A percentile compares a stretch with the other conserved stretches of the same genome.
These are phyloP conservation scores for Alternaria hordeiaustralica DNA, from an alignment of 2,329 filamentous ascomycete species.

Conservation along the genomic window DNA sequence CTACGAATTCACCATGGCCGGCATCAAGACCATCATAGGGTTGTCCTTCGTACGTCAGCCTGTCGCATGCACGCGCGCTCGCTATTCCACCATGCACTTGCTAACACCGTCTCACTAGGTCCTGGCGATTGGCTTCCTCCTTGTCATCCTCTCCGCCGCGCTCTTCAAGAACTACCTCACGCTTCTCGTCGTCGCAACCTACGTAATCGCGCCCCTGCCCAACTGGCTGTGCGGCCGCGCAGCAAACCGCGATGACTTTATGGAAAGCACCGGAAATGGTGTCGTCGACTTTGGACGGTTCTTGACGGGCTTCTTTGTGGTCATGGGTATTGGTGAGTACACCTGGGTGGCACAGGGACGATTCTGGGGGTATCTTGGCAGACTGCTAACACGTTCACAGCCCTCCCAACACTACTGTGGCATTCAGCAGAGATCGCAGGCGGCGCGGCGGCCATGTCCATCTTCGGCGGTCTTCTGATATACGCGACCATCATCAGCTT, in stretches of 20 bases:
- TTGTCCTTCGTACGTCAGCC: slow-evolving; percentile 81
- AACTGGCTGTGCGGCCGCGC: slow-evolving; percentile 95
- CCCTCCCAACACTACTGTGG: slow-evolving; percentile 84
- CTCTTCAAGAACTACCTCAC: slow-evolving; percentile 95
- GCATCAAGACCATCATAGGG: slow-evolving; percentile 98
- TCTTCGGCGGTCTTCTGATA: slow-evolving; percentile 89
- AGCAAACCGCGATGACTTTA: slow-evolving; percentile 93
- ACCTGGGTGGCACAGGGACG: not conserved
- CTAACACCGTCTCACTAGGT: slow-evolving; percentile 58
- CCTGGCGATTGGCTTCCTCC: slow-evolving; percentile 96
- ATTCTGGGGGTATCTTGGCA: not conserved
- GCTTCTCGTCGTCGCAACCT: slow-evolving; percentile 93
- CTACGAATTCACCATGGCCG: slow-evolving; percentile 66
- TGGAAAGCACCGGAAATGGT: slow-evolving; percentile 80
- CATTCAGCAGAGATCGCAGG: slow-evolving; percentile 83
- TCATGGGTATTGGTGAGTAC: slow-evolving; percentile 93
- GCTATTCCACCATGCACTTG: not conserved
- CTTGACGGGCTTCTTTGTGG: slow-evolving; percentile 90
- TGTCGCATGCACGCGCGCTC: slow-evolving; percentile 21
- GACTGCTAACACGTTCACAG: slow-evolving; percentile 56
- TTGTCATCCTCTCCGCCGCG: slow-evolving; percentile 96
- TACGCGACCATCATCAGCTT: slow-evolving; percentile 99
- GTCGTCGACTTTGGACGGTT: slow-evolving; percentile 94
- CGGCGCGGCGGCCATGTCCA: slow-evolving; percentile 93
- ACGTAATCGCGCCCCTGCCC: slow-evolving; percentile 88